phyloP scores from a whole-genome alignment of 805 yeast genomes.

The Saturnispora serradocipensis region DNA sequence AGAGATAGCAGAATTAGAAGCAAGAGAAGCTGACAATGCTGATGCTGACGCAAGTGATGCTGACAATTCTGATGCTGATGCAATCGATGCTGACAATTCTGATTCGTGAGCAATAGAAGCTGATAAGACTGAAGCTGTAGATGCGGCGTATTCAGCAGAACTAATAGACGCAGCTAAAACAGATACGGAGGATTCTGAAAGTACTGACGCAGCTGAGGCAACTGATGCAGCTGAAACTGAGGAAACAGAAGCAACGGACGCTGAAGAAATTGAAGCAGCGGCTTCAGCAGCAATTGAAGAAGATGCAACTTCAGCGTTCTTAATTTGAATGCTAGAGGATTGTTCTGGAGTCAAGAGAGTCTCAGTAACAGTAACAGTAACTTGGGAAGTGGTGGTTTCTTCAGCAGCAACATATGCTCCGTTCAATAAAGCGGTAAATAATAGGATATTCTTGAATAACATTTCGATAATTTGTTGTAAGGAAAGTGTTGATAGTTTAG shows the following conservation, averaged over 20 bases:
- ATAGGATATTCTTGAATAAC: slow-evolving; percentile 22
- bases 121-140: slow-evolving; percentile 17
- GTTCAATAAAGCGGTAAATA: slow-evolving; percentile 20
- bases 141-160: slow-evolving; percentile 13
- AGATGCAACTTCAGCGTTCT: slow-evolving; percentile 18
- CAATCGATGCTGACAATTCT: slow-evolving; percentile 16
- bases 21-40: slow-evolving; percentile 11
- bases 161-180: slow-evolving; percentile 19
- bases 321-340: slow-evolving; percentile 23
- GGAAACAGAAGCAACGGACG: slow-evolving; percentile 11
- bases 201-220: slow-evolving; percentile 12
- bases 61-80: slow-evolving; percentile 17
- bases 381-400: slow-evolving; percentile 32
- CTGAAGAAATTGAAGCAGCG: slow-evolving; percentile 31
- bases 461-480: slow-evolving; percentile 12
- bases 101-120: slow-evolving; percentile 15
- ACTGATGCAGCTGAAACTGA: slow-evolving; percentile 27
- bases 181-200: slow-evolving; percentile 20
- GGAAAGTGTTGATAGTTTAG: not conserved
- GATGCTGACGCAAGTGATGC: slow-evolving; percentile 14
- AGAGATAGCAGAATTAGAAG: slow-evolving; percentile 17
- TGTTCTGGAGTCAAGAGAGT: slow-evolving; percentile 40
- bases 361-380: slow-evolving; percentile 38
- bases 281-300: slow-evolving; percentile 27
- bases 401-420: slow-evolving; percentile 21